Conservation (phyloP, 805 yeast species). For the Zygoascus biomembranicola region DNA sequence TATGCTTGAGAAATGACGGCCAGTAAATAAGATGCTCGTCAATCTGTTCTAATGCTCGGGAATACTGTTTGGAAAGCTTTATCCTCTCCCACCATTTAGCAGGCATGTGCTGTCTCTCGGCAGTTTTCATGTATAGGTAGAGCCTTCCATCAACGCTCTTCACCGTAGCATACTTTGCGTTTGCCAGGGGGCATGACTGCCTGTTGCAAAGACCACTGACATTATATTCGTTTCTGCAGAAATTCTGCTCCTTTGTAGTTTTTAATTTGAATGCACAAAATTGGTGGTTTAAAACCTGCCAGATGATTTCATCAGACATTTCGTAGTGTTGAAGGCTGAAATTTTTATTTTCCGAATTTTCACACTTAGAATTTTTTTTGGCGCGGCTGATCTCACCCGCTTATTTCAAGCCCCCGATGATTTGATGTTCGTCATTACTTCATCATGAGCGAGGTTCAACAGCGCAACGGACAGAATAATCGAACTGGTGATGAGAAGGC, state of each 20-base stretch:
- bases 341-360: not conserved
- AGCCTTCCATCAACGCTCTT: constrained; percentile 28
- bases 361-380: not conserved
- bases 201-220: constrained; percentile 91
- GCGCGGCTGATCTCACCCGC: not conserved
- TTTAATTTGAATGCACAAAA: constrained; percentile 92
- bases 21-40: constrained; percentile 85
- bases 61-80: constrained; percentile 79
- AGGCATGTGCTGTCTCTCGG: constrained; percentile 96
- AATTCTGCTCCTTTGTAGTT: constrained; percentile 81
- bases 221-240: constrained; percentile 93
- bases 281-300: constrained; percentile 95
- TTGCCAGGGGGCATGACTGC: constrained; percentile 94
- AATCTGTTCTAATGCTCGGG: constrained; percentile 78
- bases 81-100: constrained; percentile 92
- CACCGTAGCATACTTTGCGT: constrained; percentile 32
- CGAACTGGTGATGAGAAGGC: not conserved
- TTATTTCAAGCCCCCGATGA: not conserved
- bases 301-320: constrained; percentile 47
- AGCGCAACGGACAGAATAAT: not conserved
- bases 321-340: not conserved
- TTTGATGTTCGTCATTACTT: not conserved
- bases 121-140: constrained; percentile 79
- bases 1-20: constrained; percentile 85
- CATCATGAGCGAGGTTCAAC: not conserved